Conservation (phyloP, 148 eudicot genomes). For the Chenopodium quinoa region DNA sequence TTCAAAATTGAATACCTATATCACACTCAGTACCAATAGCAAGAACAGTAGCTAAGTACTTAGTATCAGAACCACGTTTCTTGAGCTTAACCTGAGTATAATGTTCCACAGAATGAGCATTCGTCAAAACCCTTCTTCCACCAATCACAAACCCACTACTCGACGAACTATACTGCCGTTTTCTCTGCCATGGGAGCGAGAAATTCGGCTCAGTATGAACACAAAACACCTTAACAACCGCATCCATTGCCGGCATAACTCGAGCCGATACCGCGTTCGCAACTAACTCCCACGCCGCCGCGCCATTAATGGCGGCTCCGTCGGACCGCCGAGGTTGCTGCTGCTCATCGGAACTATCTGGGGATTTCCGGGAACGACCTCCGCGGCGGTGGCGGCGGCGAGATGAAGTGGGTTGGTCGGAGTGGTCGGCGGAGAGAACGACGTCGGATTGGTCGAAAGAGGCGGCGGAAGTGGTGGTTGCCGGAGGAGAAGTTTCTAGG, state of each 20-base stretch:
- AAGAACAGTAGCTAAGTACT: constrained; percentile 73
- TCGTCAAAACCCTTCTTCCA: constrained; percentile 68
- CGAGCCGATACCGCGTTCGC: constrained; percentile 26
- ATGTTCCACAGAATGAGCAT: constrained; percentile 89
- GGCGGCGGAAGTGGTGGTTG: background rate
- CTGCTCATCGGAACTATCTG: background rate
- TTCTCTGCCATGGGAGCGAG: constrained; percentile 87
- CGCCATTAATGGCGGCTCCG: background rate
- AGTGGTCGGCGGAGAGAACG: no score
- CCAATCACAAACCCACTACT: constrained; percentile 74
- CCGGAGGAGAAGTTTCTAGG: background rate
- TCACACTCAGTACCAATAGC: constrained; percentile 86
- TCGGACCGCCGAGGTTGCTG: background rate
- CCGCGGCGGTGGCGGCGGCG: background rate
- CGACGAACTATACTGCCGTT: constrained; percentile 80
- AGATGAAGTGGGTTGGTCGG: background rate
- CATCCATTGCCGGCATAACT: constrained; percentile 63
- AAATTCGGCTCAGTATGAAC: constrained; percentile 86
- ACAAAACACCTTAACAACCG: constrained; percentile 84
- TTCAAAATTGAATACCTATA: constrained; percentile 42
- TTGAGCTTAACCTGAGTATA: constrained; percentile 77
- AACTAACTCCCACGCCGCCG: background rate
- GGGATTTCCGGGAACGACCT: background rate
- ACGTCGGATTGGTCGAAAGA: background rate
- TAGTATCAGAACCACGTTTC: constrained; percentile 82